Base-by-base conservation (phyloP, 2,329 filamentous ascomycete genomes). In the Onygena corvina region DNA sequence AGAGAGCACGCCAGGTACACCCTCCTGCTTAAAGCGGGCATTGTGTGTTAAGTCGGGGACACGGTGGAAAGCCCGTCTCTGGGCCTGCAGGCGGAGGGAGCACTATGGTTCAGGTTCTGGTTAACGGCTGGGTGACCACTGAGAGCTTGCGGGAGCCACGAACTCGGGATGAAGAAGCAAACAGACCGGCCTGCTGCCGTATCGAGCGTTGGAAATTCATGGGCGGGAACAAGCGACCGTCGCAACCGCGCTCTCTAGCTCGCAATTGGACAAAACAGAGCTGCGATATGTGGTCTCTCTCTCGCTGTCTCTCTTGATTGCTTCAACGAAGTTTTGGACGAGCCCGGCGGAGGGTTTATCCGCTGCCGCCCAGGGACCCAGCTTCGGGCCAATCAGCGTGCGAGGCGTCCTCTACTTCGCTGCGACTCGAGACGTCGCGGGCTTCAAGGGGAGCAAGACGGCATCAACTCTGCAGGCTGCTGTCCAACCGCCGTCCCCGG, bases 1-100 rank as follows among this genome's bases (percentile, higher is more conserved):
- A 25, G 81, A 81, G 62, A 94, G 73, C 53, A 96, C 74, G 11
- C 79, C 78, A n/a, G 79, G 76, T 4, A 94, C 73, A 52, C 79
- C 79, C 55, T 76, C 59, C 48, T 68, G 52, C 50, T 61, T 60
- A 57, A 76, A 75, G 34, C 61, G 54, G 9, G 60, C 55, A 50
- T 73, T 67, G 59, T 75, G 67, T 34, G 61, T 64, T 56, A 79
- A 71, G 53, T 67, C 59, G 20, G 76, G 75, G 4, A 76, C 66
- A 40, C 58, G 58, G 60, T 78, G 72, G 38, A 65, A 47, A 52
- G 56, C 57, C 57, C 67, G 62, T 54, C 54, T 60, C 56, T 68
- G 65, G 54, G 60, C 60, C 55, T 59, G 60, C 56, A 61, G 57
- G 52, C 67, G 60, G 52, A 64, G 59, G 59, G 62, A 64, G 57